Base-by-base conservation (phyloP, 441 rosid genomes). In the Daphne laureola region DNA sequence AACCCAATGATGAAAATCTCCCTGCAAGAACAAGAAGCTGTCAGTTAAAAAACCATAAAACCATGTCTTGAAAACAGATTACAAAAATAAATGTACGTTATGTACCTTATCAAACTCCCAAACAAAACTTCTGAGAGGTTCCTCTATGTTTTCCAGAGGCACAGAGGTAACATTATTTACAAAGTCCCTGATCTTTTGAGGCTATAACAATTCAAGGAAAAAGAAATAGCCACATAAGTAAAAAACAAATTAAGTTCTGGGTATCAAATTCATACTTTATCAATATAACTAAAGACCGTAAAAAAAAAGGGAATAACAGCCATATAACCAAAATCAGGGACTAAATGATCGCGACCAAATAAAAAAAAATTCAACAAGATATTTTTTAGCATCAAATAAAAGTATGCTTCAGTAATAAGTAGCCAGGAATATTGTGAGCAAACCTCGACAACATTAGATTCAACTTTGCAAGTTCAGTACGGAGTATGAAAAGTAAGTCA, bases 1-100 rank as follows among this genome's bases (percentile, higher is more conserved):
- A 68, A 84, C 87, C 99, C 99, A 93, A 21, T 93, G 99, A 82
- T 90, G 96, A 65, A 93, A 93, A 73, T 93, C 96, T 45, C 99
- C 99, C 99, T 93, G 83, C 69, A 71, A 2, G 45, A 74, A 49
- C 25, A 26, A 49, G 5, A 63, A 57, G 67, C 18, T 41, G 50
- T 23, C 64, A 52, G 27, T 2, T 31, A 31, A 31, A 31, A 5
- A 31, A 5, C 38, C 38, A 31, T 31, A 31, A 31, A 31, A 31
- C 1, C 38, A 31, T 31, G 38, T 31, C 1, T 1, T 23, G 14
- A 38, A 15, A 58, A 55, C 11, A 18, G 3, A 12, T 42, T 12
- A 63, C 16, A 15, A 57, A 16, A 62, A 26, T 47, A 69, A 52
- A 25, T 1, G 35, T 17, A 53, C 25, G 59, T 60, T 18, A 53